These are phyloP conservation scores for Parathielavia appendiculata DNA, from an alignment of 495 filamentous ascomycete genomes.

Conservation along the genomic window DNA sequence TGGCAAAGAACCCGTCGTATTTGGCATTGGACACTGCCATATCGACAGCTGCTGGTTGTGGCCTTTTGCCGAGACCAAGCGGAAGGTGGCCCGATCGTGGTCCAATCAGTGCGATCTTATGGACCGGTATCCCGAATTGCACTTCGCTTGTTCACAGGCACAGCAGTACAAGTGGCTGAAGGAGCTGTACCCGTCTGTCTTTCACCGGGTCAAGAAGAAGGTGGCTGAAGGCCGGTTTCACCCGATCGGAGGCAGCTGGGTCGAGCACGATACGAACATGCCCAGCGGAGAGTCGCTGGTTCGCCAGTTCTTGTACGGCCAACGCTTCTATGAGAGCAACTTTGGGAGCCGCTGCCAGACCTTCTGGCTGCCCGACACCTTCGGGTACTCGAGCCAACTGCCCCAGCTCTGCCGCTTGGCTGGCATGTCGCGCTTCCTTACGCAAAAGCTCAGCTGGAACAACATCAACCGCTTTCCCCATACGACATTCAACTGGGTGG, in stretches of 20 bases:
- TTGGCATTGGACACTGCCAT: constrained; percentile 90
- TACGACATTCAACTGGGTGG: constrained; percentile 97
- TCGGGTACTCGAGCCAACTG: constrained; percentile 91
- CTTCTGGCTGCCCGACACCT: constrained; percentile 97
- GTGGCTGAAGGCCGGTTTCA: constrained; percentile 89
- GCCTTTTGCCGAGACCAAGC: constrained; percentile 98
- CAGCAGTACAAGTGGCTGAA: constrained; percentile 99
- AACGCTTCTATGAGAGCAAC: constrained; percentile 87
- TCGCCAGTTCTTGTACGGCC: constrained; percentile 92
- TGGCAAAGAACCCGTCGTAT: constrained; percentile 68
- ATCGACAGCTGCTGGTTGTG: constrained; percentile 98
- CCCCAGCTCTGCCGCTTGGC: constrained; percentile 87
- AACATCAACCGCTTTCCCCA: constrained; percentile 99
- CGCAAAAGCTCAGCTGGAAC: constrained; percentile 88
- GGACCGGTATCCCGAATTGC: constrained; percentile 89
- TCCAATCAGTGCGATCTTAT: constrained; percentile 91
- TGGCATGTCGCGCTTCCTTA: constrained; percentile 94
- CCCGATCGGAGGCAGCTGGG: constrained; percentile 95
- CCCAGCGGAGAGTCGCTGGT: constrained; percentile 91
- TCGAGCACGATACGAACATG: constrained; percentile 97
- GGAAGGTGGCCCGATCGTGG: constrained; percentile 95
- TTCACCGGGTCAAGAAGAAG: constrained; percentile 83
- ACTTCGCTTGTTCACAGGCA: constrained; percentile 86
- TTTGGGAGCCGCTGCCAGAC: constrained; percentile 86
- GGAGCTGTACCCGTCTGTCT: constrained; percentile 77